Conservation (phyloP, 208 protist species). For the Leishmania braziliensis region DNA sequence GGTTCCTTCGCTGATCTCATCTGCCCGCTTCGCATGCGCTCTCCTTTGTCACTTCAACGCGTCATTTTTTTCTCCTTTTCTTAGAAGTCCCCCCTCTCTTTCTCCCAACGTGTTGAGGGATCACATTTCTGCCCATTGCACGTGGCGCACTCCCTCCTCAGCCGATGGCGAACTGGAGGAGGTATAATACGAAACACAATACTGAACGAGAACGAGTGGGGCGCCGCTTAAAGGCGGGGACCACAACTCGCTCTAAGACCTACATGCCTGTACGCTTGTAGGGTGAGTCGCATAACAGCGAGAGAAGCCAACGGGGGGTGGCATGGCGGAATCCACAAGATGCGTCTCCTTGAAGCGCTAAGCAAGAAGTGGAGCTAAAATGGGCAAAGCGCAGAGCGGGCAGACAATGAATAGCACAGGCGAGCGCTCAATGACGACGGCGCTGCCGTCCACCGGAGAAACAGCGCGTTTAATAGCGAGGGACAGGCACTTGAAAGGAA, state of each 20-base stretch:
- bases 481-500: background rate
- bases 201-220: background rate
- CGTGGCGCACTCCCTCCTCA: background rate
- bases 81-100: background rate
- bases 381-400: background rate
- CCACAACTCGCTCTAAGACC: background rate
- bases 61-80: too few relatives aligned
- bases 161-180: background rate
- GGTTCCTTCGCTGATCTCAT: too few relatives aligned
- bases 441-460: background rate
- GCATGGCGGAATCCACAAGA: background rate
- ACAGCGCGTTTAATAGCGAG: background rate
- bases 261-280: background rate
- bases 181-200: background rate
- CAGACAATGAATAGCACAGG: background rate
- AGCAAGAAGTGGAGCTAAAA: background rate
- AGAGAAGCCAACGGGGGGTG: background rate
- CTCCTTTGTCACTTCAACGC: too few relatives aligned
- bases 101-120: background rate
- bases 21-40: too few relatives aligned
- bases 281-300: background rate
- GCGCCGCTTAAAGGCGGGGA: background rate
- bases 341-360: background rate
- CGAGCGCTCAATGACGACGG: background rate
- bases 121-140: background rate